Percentiles rank a stretch among this genome's conserved stretches.
Evolutionary conservation across 1,139 yeast genomes (phyloP).

Genomic region (Suhomyces yuchorum): DNA sequence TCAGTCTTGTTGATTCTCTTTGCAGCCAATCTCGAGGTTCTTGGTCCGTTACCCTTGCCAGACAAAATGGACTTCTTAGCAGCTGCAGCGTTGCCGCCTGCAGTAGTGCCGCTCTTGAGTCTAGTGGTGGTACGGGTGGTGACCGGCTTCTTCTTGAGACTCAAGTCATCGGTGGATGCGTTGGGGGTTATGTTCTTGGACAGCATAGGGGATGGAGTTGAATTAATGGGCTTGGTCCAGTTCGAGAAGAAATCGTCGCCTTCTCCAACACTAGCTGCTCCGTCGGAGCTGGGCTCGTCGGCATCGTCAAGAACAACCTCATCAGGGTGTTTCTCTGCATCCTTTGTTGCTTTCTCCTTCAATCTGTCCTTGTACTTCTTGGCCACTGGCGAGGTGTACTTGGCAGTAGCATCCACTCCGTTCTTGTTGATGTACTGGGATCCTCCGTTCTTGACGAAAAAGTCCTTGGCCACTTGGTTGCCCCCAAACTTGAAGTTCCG

Average conservation of each 20-base stretch:
- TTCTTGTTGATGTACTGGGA: slow-evolving; percentile 56
- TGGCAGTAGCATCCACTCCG: slow-evolving; percentile 66
- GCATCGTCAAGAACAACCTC: slow-evolving; percentile 62
- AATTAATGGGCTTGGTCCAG: slow-evolving; percentile 76
- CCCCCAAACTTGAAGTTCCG: slow-evolving; percentile 94
- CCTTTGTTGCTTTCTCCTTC: slow-evolving; percentile 65
- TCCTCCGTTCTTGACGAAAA: slow-evolving; percentile 82
- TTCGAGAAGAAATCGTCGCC: slow-evolving; percentile 87
- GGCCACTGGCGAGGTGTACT: slow-evolving; percentile 82
- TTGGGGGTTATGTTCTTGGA: slow-evolving; percentile 54
- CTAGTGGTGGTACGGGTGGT: slow-evolving; percentile 29
- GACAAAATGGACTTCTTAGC: slow-evolving; percentile 45
- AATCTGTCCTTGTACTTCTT: slow-evolving; percentile 76
- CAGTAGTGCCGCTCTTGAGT: slow-evolving; percentile 23
- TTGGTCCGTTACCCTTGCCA: slow-evolving; percentile 48
- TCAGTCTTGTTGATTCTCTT: slow-evolving; percentile 49
- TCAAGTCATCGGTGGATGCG: slow-evolving; percentile 41
- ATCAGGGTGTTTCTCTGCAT: slow-evolving; percentile 69
- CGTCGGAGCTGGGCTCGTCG: slow-evolving; percentile 35
- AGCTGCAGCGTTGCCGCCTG: slow-evolving; percentile 23
- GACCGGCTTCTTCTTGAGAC: slow-evolving; percentile 25
- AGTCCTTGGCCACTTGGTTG: slow-evolving; percentile 81
- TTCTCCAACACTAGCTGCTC: slow-evolving; percentile 44
- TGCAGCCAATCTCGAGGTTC: slow-evolving; percentile 58
- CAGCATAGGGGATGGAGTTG: slow-evolving; percentile 57